Conservation (phyloP, 2,329 filamentous ascomycete genomes). For the Tolypocladium sp. region DNA sequence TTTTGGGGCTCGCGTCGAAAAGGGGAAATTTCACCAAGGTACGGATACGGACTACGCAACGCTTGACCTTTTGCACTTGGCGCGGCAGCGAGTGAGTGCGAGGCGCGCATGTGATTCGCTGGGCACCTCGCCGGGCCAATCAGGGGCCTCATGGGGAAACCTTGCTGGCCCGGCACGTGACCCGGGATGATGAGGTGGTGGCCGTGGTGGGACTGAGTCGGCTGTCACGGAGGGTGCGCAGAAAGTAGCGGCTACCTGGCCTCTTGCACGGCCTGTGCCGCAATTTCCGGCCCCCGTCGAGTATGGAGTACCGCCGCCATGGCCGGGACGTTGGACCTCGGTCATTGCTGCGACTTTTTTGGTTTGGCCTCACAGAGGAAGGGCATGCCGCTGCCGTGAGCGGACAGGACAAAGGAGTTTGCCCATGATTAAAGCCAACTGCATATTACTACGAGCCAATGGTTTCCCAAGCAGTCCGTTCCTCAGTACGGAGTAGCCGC, state of each 20-base stretch:
- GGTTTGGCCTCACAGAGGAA: not conserved
- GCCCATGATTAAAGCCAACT: not conserved
- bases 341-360: not conserved
- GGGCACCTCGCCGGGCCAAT: constrained; percentile 11
- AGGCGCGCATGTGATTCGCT: constrained; percentile 22
- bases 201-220: not conserved
- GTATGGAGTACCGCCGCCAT: not conserved
- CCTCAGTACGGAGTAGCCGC: no score
- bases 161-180: constrained; percentile 2
- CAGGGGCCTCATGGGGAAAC: not conserved
- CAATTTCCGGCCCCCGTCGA: not conserved
- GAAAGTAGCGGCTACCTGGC: not conserved
- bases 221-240: not conserved
- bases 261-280: not conserved
- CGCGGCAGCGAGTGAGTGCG: not conserved
- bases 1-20: constrained; percentile 16
- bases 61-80: constrained; percentile 4
- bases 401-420: not conserved
- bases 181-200: not conserved
- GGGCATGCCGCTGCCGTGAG: not conserved
- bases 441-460: not conserved
- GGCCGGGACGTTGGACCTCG: not conserved
- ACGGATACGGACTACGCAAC: no score
- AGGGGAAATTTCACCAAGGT: constrained; percentile 30
- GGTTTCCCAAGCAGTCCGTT: no score